Conservation (phyloP, 1,284 basidiomycete species). For the Ustilago esculenta region DNA sequence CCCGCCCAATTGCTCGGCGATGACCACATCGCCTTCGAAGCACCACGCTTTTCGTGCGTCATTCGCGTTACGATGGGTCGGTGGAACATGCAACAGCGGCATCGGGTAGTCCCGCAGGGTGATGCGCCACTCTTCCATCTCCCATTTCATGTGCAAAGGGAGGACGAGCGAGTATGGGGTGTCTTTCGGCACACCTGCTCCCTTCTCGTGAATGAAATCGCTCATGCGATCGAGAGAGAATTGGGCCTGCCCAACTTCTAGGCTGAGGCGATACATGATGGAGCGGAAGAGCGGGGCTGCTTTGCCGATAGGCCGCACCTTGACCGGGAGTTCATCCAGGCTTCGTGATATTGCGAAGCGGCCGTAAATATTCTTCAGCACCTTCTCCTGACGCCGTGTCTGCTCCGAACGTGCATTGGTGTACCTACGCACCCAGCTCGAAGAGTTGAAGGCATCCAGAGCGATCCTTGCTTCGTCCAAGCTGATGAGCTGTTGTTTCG, state of each 20-base stretch:
- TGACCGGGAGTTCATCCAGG: slow-evolving; percentile 69
- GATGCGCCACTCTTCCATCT: slow-evolving; percentile 74
- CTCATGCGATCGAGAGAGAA: slow-evolving; percentile 73
- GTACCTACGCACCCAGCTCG: slow-evolving; percentile 75
- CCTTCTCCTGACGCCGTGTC: slow-evolving; percentile 69
- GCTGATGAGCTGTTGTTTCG: slow-evolving; percentile 16
- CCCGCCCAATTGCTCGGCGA: slow-evolving; percentile 87
- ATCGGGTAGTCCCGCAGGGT: slow-evolving; percentile 79
- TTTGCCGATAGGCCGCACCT: slow-evolving; percentile 69
- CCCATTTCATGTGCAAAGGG: slow-evolving; percentile 81
- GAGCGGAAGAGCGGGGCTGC: slow-evolving; percentile 81
- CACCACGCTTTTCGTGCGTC: slow-evolving; percentile 70
- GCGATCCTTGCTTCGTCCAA: slow-evolving; percentile 77
- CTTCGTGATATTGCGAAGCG: slow-evolving; percentile 31
- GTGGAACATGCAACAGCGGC: slow-evolving; percentile 70
- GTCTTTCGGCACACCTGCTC: slow-evolving; percentile 76
- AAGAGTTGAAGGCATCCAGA: slow-evolving; percentile 78
- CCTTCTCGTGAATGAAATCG: slow-evolving; percentile 78
- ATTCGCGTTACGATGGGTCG: slow-evolving; percentile 31
- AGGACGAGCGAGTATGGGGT: slow-evolving; percentile 82
- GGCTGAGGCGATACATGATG: slow-evolving; percentile 73
- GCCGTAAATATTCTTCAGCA: slow-evolving; percentile 64
- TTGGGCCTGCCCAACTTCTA: slow-evolving; percentile 75
- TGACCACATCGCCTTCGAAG: slow-evolving; percentile 82
- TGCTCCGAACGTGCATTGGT: slow-evolving; percentile 67